These are phyloP conservation scores for Pichia sp. DNA, from an alignment of 1,139 yeast species.

Conservation along the genomic window DNA sequence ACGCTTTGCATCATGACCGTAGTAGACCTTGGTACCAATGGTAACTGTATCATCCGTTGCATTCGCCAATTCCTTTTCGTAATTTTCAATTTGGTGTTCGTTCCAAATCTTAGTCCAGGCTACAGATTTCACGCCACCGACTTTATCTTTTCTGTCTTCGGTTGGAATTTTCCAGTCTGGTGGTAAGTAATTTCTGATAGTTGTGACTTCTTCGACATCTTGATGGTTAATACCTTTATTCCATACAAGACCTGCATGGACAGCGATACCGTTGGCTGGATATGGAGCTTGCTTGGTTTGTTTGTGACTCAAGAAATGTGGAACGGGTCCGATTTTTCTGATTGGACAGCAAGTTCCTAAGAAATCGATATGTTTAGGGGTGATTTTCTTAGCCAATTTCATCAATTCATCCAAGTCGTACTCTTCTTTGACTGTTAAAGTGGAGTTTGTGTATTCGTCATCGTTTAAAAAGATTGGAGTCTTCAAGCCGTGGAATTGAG, in stretches of 20 bases:
- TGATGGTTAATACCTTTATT: slow-evolving; percentile 54
- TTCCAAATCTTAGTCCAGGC: slow-evolving; percentile 64
- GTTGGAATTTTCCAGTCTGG: slow-evolving; percentile 58
- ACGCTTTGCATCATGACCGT: slow-evolving; percentile 86
- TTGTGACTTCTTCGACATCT: slow-evolving; percentile 57
- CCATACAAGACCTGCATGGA: slow-evolving; percentile 80
- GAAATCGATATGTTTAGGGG: slow-evolving; percentile 59
- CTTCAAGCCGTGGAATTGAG: slow-evolving; percentile 52
- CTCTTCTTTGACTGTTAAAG: slow-evolving; percentile 19
- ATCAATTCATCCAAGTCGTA: slow-evolving; percentile 54
- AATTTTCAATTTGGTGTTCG: slow-evolving; percentile 37
- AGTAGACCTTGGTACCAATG: slow-evolving; percentile 55
- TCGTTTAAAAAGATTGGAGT: slow-evolving; percentile 23
- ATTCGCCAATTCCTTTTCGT: slow-evolving; percentile 12
- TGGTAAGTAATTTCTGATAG: slow-evolving; percentile 58
- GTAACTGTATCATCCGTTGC: slow-evolving; percentile 17
- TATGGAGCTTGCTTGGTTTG: slow-evolving; percentile 22
- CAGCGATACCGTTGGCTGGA: slow-evolving; percentile 58
- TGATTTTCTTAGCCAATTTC: slow-evolving; percentile 55
- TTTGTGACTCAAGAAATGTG: slow-evolving; percentile 32
- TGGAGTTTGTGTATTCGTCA: slow-evolving; percentile 14
- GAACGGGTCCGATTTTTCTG: slow-evolving; percentile 59
- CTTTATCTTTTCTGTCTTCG: slow-evolving; percentile 45
- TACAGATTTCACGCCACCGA: slow-evolving; percentile 63
- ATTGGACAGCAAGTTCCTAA: slow-evolving; percentile 63